Base-by-base conservation (phyloP, 805 yeast species). In the Cyberlindnera americana region DNA sequence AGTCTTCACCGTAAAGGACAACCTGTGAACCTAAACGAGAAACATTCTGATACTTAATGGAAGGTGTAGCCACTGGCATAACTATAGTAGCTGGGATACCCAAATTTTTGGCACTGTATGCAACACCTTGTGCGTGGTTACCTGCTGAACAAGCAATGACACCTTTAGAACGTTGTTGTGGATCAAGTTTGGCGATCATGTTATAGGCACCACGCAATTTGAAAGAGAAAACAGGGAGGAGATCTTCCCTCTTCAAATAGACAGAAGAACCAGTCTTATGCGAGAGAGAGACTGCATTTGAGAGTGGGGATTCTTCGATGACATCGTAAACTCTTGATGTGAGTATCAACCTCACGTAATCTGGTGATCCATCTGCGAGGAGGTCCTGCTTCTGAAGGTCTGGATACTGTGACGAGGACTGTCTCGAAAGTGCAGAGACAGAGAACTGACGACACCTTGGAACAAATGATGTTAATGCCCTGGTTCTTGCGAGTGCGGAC, bases 111-210 rank as follows among this genome's bases (percentile, higher is more conserved):
- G 98, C 96, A 17, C 95, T 83, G 60, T 65, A 91, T 0, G 99
- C 99, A 12, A 93, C 98, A 50, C 99, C 99, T 61, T 93, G 99
- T 2, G 99, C 99, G 55, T 93, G 99, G 63, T 93, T 93, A 25
- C 99, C 99, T 4, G 99, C 99, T 22, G 97, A 88, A 56, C 98
- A 93, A 0, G 98, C 97, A 59, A 95, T 84, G 40, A 93, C 97
- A 53, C 99, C 99, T 70, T 60, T 87, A 53, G 48, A 81, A 73
- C 52, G 81, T 26, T 64, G 57, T 7, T 59, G 38, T n/a, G 75
- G 65, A 38, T 80, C 78, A 35, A 93, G 65, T 54, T 91, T 86
- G 25, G 98, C 95, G 53, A 93, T 84, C 95, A 88, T 89, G 62
- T 93, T 93, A 65, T 90, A 88, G 14, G 99, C 99, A 43, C 99